A percentile compares a stretch with the other conserved stretches of the same genome.
These are phyloP conservation scores for Primulina huaijiensis DNA, from an alignment of 257 asterid species.

Conservation along the genomic window DNA sequence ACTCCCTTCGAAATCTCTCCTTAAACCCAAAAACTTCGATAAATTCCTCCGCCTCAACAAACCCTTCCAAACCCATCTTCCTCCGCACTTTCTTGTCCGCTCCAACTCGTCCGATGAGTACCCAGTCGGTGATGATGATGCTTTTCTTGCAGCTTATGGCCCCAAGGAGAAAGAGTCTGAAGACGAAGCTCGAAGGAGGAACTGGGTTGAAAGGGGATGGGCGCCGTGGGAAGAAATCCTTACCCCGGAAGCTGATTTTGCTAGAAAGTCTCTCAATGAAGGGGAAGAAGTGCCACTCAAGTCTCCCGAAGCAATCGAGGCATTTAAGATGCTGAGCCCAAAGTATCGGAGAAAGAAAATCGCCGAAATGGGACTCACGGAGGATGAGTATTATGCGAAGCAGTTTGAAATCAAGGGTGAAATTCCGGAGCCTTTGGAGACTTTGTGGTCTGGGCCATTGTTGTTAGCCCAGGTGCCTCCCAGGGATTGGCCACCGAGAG, in stretches of 20 bases:
- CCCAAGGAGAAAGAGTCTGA: slow-evolving; percentile 85
- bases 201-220: slow-evolving; percentile 98
- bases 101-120: slow-evolving; percentile 71
- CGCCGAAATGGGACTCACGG: slow-evolving; percentile 74
- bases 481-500: slow-evolving; percentile 95
- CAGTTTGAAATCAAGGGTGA: slow-evolving; percentile 92
- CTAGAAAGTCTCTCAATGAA: slow-evolving; percentile 78
- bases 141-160: slow-evolving; percentile 57
- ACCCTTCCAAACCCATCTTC: slow-evolving; percentile 24
- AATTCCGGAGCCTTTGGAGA: slow-evolving; percentile 65
- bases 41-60: slow-evolving; percentile 24
- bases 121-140: slow-evolving; percentile 83
- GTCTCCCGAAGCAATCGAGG: slow-evolving; percentile 78
- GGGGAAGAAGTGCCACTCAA: slow-evolving; percentile 96
- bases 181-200: slow-evolving; percentile 75
- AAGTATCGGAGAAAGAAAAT: slow-evolving; percentile 60
- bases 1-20: slow-evolving; percentile 57
- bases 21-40: slow-evolving; percentile 42
- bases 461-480: slow-evolving; percentile 78
- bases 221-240: slow-evolving; percentile 99
- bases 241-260: slow-evolving; percentile 84
- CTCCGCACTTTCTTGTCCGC: slow-evolving; percentile 19
- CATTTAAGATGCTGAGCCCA: slow-evolving; percentile 75
- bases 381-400: slow-evolving; percentile 77
- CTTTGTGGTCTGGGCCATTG: slow-evolving; percentile 77